Evolutionary conservation across 768 basidiomycete species (phyloP), one percentile per base, ranked within the genome.

Genomic region (Mycena indigotica): DNA sequence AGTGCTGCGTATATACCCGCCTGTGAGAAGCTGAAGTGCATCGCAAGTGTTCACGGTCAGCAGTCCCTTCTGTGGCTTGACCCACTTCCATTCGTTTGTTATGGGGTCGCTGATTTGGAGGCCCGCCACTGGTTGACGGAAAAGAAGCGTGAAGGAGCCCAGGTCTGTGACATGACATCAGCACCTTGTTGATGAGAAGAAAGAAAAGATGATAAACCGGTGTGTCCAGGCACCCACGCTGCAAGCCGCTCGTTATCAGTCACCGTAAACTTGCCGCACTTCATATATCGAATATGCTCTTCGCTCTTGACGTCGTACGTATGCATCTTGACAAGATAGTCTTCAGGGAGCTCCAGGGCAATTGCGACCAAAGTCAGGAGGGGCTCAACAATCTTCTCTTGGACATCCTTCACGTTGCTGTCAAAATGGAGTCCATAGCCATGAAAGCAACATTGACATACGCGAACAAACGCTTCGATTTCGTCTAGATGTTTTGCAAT

Each of bases 11-110:
- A 82, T 73, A 62, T 80, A 82, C 2, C 72, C 74, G 23, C 78
- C 82, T 3, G 81, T 80, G 21, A 84, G 66, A 66, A 82, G 75
- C 41, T 69, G 67, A 32, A 82, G 71, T 8, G 77, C 75, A 61
- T 83, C 82, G 63, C 79, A 80, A 10, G 78, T 72, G 67, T 82
- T 82, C 45, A 82, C 80, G 8, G 81, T 80, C 32, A 81, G 67
- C 28, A 76, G 75, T 19, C 72, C 76, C 57, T 80, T 72, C 58
- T 78, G 75, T 13, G 80, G 80, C 67, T 80, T 81, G 39, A 80
- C 82, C 77, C 77, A 83, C 60, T 80, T 80, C 82, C 82, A 84
- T 56, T 77, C 73, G 26, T 76, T 75, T 1, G 77, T 80, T n/a
- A 65, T 44, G 60, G 71, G 75, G 62, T 77, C 77, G 52, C 72